Percentiles rank a stretch among this genome's conserved stretches.
phyloP scores from a whole-genome alignment of 1,139 yeast genomes.

The Suhomyces terraborum region DNA sequence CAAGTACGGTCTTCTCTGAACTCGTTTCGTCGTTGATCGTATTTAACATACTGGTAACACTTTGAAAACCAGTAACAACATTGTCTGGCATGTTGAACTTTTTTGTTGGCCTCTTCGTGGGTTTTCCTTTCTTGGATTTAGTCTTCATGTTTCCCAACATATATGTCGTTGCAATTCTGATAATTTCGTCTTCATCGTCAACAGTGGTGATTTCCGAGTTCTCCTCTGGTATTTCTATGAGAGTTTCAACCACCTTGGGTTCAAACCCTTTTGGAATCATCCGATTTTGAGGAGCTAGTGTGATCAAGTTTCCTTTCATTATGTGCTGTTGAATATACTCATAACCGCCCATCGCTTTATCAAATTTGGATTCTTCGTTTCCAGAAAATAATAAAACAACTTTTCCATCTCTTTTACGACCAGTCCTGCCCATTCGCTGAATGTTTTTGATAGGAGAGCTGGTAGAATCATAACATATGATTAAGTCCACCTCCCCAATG shows the following conservation, averaged over 20 bases:
- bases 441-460: constrained; percentile 90
- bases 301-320: constrained; percentile 44
- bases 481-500: constrained; percentile 95
- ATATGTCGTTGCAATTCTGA: constrained; percentile 58
- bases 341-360: constrained; percentile 84
- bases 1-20: constrained; percentile 22
- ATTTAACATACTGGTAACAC: constrained; percentile 50
- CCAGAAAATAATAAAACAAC: constrained; percentile 78
- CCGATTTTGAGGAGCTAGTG: constrained; percentile 53
- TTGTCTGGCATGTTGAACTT: constrained; percentile 78
- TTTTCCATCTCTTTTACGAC: constrained; percentile 88
- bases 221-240: constrained; percentile 70
- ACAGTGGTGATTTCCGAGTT: constrained; percentile 54
- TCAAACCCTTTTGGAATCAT: constrained; percentile 59
- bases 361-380: constrained; percentile 77
- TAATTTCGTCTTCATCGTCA: constrained; percentile 70
- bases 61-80: constrained; percentile 68
- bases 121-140: constrained; percentile 23
- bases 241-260: constrained; percentile 59
- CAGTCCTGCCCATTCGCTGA: constrained; percentile 98
- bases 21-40: not conserved
- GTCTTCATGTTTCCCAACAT: constrained; percentile 32
- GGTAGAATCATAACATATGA: constrained; percentile 90
- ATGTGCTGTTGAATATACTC: constrained; percentile 71
- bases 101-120: constrained; percentile 27